phyloP scores from a whole-genome alignment of 305 asterid genomes.

The Petunia hybrid region DNA sequence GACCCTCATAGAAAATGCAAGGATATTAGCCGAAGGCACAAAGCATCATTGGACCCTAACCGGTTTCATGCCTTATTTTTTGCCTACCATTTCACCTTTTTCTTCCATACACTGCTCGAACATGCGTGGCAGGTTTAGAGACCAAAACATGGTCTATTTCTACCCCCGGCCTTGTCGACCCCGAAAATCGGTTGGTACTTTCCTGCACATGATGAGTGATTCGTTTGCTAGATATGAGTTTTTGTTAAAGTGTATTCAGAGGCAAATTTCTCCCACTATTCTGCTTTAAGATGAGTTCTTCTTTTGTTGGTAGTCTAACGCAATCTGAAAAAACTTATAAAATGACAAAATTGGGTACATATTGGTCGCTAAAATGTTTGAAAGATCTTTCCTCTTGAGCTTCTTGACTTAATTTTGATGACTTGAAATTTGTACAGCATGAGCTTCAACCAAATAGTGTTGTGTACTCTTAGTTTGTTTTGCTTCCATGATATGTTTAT shows the following conservation, averaged over 20 bases:
- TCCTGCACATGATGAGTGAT: neutral
- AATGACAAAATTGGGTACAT: neutral
- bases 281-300: neutral
- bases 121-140: neutral
- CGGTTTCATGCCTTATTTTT: neutral
- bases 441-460: slow-evolving; percentile 1
- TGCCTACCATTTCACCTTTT: neutral
- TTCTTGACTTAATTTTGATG: slow-evolving; percentile 10
- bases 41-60: neutral
- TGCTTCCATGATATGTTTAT: neutral
- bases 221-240: neutral
- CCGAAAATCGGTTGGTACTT: neutral
- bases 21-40: neutral
- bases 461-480: neutral
- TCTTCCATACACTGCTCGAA: neutral
- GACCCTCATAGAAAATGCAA: neutral
- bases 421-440: neutral
- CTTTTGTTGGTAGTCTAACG: neutral
- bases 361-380: neutral
- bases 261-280: neutral
- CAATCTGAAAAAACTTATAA: slow-evolving; percentile 1
- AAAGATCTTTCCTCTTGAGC: neutral
- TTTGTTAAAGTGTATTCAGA: neutral
- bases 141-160: neutral
- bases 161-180: neutral